These are phyloP conservation scores for Coniochaeta pulveracea DNA, from an alignment of 2,329 filamentous ascomycete species.

Conservation along the genomic window DNA sequence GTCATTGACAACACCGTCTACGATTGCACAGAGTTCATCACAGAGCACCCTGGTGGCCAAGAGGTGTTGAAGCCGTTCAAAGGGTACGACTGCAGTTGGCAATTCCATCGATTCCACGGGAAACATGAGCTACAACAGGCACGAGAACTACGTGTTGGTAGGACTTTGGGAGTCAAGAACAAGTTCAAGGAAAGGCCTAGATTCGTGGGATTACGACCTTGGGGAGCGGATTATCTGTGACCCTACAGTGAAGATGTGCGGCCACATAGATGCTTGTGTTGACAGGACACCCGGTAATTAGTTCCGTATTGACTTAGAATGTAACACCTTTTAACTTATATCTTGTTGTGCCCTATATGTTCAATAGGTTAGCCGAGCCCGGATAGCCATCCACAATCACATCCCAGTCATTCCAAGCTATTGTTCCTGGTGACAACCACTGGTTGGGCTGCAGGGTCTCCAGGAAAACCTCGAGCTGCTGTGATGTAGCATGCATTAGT, in stretches of 20 bases:
- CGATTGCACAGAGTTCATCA: conserved; percentile 1
- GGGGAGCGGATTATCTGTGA: conserved; percentile 2
- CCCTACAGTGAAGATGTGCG: background rate
- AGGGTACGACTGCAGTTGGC: conserved; percentile 1
- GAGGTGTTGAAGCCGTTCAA: conserved; percentile 1
- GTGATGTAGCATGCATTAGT: conserved; percentile 1
- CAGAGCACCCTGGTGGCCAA: background rate
- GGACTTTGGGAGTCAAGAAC: conserved; percentile 1
- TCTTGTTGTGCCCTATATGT: background rate
- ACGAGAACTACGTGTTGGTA: background rate
- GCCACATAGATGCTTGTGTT: background rate
- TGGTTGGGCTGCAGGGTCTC: background rate
- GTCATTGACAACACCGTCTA: conserved; percentile 3
- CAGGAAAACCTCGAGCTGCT: conserved; percentile 3
- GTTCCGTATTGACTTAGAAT: too few species aligned
- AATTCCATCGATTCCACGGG: background rate
- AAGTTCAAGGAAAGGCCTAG: conserved; percentile 2
- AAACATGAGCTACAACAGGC: background rate
- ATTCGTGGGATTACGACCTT: background rate
- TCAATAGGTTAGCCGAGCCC: background rate
- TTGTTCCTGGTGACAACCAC: conserved; percentile 1
- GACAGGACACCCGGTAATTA: too few species aligned
- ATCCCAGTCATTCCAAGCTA: conserved; percentile 4
- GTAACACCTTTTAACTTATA: too few species aligned
- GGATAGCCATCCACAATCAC: conserved; percentile 1